A percentile compares a stretch with the other conserved stretches of the same genome.
Evolutionary conservation across 345 rosid species (phyloP).

Genomic region (Rhodomyrtus tomentosa): DNA sequence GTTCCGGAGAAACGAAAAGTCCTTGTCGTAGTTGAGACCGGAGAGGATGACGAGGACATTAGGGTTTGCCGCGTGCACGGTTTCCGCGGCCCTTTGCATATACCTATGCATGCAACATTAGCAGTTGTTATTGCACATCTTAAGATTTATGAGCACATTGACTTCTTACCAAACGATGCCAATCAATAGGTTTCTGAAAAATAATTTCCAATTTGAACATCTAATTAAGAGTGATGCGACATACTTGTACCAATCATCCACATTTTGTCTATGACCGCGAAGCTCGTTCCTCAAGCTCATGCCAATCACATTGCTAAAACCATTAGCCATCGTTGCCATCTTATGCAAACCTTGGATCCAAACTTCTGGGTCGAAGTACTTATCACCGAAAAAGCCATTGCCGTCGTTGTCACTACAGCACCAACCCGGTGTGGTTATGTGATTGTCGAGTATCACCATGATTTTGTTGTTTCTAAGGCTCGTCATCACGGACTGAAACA

Average conservation of each 20-base stretch:
- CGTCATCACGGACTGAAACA: neutral
- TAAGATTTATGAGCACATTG: neutral
- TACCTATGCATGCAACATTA: neutral
- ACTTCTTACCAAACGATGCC: neutral
- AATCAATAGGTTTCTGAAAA: neutral
- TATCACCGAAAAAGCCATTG: constrained; percentile 15
- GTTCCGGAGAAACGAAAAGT: constrained; percentile 16
- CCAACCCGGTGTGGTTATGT: constrained; percentile 14
- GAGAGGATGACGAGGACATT: constrained; percentile 31
- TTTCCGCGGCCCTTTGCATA: constrained; percentile 24
- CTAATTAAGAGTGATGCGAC: neutral
- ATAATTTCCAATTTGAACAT: neutral
- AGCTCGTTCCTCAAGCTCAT: constrained; percentile 20
- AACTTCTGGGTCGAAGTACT: constrained; percentile 3
- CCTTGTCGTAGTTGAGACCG: constrained; percentile 20
- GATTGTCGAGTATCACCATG: constrained; percentile 17
- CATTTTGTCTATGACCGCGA: constrained; percentile 3
- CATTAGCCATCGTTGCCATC: constrained; percentile 1
- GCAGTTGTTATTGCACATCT: neutral
- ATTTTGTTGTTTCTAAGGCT: neutral
- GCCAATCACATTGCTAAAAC: constrained; percentile 1
- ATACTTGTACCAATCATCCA: constrained; percentile 14
- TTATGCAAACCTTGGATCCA: constrained; percentile 8
- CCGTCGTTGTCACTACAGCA: constrained; percentile 8
- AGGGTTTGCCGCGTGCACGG: constrained; percentile 32